Evolutionary conservation across 2,329 filamentous ascomycete genomes (phyloP).

Genomic region (Epichloe gansuensis): DNA sequence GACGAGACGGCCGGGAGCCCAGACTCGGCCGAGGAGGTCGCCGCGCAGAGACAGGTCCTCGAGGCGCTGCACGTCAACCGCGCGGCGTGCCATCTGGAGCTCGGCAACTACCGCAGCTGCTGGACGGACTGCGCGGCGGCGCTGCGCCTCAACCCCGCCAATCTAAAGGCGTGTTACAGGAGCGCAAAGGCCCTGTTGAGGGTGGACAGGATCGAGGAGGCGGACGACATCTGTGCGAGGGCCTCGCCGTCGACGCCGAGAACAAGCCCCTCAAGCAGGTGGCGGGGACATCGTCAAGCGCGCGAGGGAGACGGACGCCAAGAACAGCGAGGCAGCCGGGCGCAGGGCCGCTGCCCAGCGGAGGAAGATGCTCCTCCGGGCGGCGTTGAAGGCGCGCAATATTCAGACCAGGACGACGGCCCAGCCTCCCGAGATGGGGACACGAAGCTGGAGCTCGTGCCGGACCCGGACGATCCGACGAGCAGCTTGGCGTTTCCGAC

Average conservation of each 20-base stretch:
- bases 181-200: slow-evolving; percentile 66
- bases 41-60: slow-evolving; percentile 50
- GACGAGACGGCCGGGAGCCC: slow-evolving; percentile 22
- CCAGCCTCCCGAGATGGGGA: slow-evolving; percentile 77
- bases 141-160: slow-evolving; percentile 64
- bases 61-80: slow-evolving; percentile 78
- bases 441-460: slow-evolving; percentile 55
- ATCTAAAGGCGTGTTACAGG: slow-evolving; percentile 87
- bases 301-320: slow-evolving; percentile 40
- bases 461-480: slow-evolving; percentile 59
- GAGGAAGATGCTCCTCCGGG: slow-evolving; percentile 48
- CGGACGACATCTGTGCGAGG: slow-evolving; percentile 67
- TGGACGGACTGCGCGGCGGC: slow-evolving; percentile 74
- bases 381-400: slow-evolving; percentile 55
- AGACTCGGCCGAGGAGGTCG: slow-evolving; percentile 41
- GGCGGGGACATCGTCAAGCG: slow-evolving; percentile 50
- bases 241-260: slow-evolving; percentile 56
- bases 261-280: slow-evolving; percentile 58
- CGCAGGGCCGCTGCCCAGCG: slow-evolving; percentile 40
- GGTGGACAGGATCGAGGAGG: slow-evolving; percentile 67
- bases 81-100: slow-evolving; percentile 76
- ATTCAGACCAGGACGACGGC: slow-evolving; percentile 56
- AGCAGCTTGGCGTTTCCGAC: slow-evolving; percentile 66
- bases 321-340: slow-evolving; percentile 43
- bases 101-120: slow-evolving; percentile 79